A percentile compares a stretch with the other conserved stretches of the same genome.
Conservation (phyloP, 2,329 filamentous ascomycete genomes). For the Periglandula ipomoeae region DNA sequence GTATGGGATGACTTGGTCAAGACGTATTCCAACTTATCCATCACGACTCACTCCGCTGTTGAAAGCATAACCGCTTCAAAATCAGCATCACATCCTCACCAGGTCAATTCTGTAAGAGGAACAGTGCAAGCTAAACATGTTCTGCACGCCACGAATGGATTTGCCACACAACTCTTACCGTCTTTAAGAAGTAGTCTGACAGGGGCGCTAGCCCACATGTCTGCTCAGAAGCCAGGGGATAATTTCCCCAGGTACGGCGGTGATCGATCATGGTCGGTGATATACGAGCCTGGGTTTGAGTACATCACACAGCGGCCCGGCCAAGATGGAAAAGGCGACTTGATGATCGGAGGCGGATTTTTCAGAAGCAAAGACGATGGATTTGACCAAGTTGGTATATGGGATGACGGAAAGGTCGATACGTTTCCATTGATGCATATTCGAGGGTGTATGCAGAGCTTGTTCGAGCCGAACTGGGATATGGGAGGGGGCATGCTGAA, state of each 20-base stretch:
- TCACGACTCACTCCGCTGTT: constrained; percentile 31
- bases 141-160: constrained; percentile 50
- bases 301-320: constrained; percentile 40
- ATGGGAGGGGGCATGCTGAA: constrained; percentile 22
- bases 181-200: constrained; percentile 36
- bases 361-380: constrained; percentile 32
- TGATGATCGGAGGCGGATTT: constrained; percentile 49
- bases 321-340: constrained; percentile 26
- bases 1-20: constrained; percentile 33
- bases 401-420: constrained; percentile 35
- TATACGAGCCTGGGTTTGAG: constrained; percentile 38
- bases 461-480: constrained; percentile 32
- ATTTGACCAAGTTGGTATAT: constrained; percentile 35
- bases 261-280: constrained; percentile 39
- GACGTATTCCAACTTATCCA: constrained; percentile 23
- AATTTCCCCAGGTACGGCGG: constrained; percentile 21
- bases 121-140: constrained; percentile 38
- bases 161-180: constrained; percentile 41
- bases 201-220: constrained; percentile 39
- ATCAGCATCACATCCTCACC: constrained; percentile 23
- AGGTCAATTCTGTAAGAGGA: constrained; percentile 33
- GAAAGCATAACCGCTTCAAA: constrained; percentile 15
- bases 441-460: constrained; percentile 30
- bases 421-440: constrained; percentile 29
- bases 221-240: constrained; percentile 34